Percentiles rank a stretch among this genome's conserved stretches.
phyloP scores from a whole-genome alignment of 1,139 yeast genomes.

The Sugiyamaella neomexicana region DNA sequence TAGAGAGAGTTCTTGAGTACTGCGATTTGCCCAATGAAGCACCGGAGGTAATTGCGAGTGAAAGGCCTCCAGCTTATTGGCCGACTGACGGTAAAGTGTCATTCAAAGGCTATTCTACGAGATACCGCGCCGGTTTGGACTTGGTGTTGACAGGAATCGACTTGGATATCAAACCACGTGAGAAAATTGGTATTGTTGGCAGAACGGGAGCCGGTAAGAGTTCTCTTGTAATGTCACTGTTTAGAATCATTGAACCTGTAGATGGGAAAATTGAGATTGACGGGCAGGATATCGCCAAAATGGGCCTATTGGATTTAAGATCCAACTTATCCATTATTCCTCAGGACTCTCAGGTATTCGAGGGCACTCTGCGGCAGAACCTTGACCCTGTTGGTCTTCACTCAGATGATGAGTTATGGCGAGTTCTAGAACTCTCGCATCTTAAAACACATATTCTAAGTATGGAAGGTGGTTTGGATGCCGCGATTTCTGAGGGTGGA shows the following conservation, averaged over 20 bases:
- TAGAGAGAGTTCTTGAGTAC: constrained; percentile 74
- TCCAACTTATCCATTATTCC: constrained; percentile 67
- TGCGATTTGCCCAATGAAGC: constrained; percentile 65
- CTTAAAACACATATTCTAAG: constrained; percentile 66
- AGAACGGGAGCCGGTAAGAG: constrained; percentile 88
- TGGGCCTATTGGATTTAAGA: constrained; percentile 60
- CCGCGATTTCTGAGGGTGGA: constrained; percentile 65
- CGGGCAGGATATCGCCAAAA: constrained; percentile 54
- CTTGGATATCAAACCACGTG: constrained; percentile 55
- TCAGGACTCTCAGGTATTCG: constrained; percentile 72
- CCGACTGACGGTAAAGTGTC: constrained; percentile 58
- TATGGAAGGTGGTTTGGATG: constrained; percentile 49
- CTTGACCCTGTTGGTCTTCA: constrained; percentile 60
- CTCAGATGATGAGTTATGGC: constrained; percentile 56
- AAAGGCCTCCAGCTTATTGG: constrained; percentile 54
- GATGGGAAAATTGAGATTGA: constrained; percentile 59
- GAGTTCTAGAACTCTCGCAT: constrained; percentile 80
- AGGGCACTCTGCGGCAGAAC: constrained; percentile 63
- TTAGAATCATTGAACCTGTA: constrained; percentile 67
- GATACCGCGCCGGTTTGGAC: constrained; percentile 55
- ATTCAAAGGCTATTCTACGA: constrained; percentile 61
- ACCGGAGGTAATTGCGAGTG: constrained; percentile 40
- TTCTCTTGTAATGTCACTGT: constrained; percentile 68
- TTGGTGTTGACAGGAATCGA: constrained; percentile 58
- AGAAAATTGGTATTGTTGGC: constrained; percentile 80